Percentiles rank a stretch among this genome's conserved stretches.
Conservation (phyloP, 2,329 filamentous ascomycete genomes). For the Colletotrichum tofieldiae region DNA sequence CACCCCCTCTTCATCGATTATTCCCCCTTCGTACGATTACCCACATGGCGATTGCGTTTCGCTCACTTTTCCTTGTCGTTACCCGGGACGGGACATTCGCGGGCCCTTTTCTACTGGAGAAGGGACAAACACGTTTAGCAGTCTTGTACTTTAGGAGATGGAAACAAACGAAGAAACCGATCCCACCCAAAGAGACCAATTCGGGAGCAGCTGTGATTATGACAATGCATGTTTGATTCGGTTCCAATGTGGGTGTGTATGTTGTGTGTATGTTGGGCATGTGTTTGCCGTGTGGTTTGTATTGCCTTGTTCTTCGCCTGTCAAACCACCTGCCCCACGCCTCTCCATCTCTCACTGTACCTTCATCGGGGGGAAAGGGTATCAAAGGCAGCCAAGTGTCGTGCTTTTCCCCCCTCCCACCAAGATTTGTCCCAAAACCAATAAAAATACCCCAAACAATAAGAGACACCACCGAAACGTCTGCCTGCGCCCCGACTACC, state of each 20-base stretch:
- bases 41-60: conserved; percentile 39
- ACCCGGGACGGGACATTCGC: neutral
- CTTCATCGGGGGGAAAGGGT: conserved; percentile 35
- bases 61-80: conserved; percentile 22
- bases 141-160: conserved; percentile 13
- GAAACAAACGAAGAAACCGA: neutral
- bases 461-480: conserved; percentile 6
- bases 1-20: neutral
- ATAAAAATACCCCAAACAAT: neutral
- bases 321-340: neutral
- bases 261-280: neutral
- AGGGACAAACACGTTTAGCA: neutral
- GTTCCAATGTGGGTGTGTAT: neutral
- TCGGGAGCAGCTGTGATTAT: neutral
- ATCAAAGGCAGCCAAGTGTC: conserved; percentile 39
- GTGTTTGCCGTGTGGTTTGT: conserved; percentile 13
- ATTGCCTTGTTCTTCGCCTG: conserved; percentile 7
- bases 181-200: neutral
- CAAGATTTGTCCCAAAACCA: neutral
- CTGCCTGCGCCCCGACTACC: neutral
- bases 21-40: conserved; percentile 26
- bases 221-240: neutral
- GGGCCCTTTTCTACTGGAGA: neutral
- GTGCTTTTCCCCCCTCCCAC: conserved; percentile 26
- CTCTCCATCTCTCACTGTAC: conserved; percentile 29